phyloP scores from a whole-genome alignment of 345 rosid genomes.

The Passiflora organensis region DNA sequence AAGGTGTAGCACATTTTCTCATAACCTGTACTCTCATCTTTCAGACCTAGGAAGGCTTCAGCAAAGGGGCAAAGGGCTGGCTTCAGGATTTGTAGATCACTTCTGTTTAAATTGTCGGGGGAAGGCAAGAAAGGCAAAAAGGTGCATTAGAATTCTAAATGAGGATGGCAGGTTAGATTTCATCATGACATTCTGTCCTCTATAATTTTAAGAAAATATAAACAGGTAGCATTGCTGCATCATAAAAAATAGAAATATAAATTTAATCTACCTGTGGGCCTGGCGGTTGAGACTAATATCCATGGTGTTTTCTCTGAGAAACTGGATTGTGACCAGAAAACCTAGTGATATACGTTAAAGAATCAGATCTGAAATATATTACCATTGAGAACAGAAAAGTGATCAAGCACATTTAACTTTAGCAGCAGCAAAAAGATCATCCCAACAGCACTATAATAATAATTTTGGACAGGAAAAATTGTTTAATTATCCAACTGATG shows the following conservation, averaged over 20 bases:
- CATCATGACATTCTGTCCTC: slow-evolving; percentile 15
- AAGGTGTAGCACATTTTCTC: slow-evolving; percentile 24
- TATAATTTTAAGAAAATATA: slow-evolving; percentile 8
- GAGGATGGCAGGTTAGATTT: slow-evolving; percentile 27
- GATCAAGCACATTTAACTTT: not conserved
- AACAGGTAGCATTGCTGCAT: slow-evolving; percentile 9
- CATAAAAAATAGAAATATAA: slow-evolving; percentile 1
- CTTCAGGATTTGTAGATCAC: slow-evolving; percentile 33
- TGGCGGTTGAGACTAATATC: slow-evolving; percentile 29
- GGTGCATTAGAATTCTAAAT: slow-evolving; percentile 31
- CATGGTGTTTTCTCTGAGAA: slow-evolving; percentile 34
- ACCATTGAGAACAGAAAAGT: not conserved
- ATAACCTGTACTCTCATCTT: slow-evolving; percentile 23
- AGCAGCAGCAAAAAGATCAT: not conserved
- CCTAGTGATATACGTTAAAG: slow-evolving; percentile 18
- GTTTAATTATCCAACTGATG: not conserved
- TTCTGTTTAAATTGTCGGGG: slow-evolving; percentile 32
- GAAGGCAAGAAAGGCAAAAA: slow-evolving; percentile 27
- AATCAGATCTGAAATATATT: slow-evolving; percentile 8
- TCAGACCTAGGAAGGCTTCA: slow-evolving; percentile 34
- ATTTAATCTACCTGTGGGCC: slow-evolving; percentile 15
- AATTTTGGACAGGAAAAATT: not conserved
- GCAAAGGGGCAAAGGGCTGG: slow-evolving; percentile 27
- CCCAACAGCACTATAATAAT: not conserved
- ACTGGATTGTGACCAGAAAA: slow-evolving; percentile 16